phyloP scores from a whole-genome alignment of 768 basidiomycete species.

The Phlebiopsis gigantea region DNA sequence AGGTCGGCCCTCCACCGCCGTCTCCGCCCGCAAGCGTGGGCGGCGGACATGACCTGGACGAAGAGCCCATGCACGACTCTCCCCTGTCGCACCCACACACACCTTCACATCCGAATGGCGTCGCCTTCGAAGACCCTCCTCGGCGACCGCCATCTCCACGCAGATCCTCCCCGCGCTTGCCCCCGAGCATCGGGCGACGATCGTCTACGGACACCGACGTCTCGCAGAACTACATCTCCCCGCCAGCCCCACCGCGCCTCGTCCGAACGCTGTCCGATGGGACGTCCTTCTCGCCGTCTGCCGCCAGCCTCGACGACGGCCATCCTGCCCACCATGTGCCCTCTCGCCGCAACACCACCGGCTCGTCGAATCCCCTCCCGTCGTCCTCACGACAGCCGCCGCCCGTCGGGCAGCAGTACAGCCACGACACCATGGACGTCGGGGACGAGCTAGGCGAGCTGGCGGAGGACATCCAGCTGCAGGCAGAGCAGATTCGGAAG shows the following conservation, averaged over 20 bases:
- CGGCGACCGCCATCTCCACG: conserved; percentile 21
- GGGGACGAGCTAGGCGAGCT: conserved; percentile 45
- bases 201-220: conserved; percentile 48
- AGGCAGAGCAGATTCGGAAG: conserved; percentile 80
- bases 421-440: conserved; percentile 13
- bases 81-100: neutral
- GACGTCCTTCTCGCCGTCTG: conserved; percentile 19
- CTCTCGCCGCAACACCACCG: conserved; percentile 64
- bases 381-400: conserved; percentile 14
- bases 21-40: conserved; percentile 6
- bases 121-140: conserved; percentile 32
- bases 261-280: conserved; percentile 13
- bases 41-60: neutral
- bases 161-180: conserved; percentile 18
- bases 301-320: conserved; percentile 31
- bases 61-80: neutral
- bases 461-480: conserved; percentile 78
- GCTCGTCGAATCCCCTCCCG: conserved; percentile 31
- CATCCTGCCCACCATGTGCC: conserved; percentile 40
- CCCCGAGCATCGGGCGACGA: conserved; percentile 35
- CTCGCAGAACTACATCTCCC: conserved; percentile 27
- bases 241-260: conserved; percentile 11
- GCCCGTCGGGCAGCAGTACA: conserved; percentile 12
- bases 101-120: conserved; percentile 3
- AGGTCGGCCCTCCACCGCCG: conserved; percentile 5